phyloP scores from a whole-genome alignment of 176 grass and related monocot species.

The Eragrostis nindensis region DNA sequence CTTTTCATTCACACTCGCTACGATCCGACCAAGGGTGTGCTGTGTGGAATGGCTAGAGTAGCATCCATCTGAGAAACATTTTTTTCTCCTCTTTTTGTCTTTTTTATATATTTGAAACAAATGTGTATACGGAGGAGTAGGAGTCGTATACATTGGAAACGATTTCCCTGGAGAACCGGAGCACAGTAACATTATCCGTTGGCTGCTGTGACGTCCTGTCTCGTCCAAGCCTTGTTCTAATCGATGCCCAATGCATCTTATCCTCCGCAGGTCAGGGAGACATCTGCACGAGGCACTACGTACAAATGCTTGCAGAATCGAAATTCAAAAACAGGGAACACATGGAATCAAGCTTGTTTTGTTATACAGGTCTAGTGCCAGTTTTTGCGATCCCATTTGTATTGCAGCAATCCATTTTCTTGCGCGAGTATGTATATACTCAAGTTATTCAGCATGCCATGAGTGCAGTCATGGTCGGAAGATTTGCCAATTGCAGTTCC shows the following conservation, averaged over 20 bases:
- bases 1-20: too few relatives aligned
- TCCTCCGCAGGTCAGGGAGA: background rate
- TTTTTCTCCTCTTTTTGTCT: too few relatives aligned
- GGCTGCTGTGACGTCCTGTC: background rate
- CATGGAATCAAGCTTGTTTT: slow-evolving; percentile 1
- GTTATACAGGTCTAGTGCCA: background rate
- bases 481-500: too few relatives aligned
- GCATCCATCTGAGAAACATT: too few relatives aligned
- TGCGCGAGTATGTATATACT: too few relatives aligned
- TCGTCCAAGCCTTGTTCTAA: background rate
- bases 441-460: too few relatives aligned
- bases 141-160: background rate
- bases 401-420: too few relatives aligned
- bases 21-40: too few relatives aligned
- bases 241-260: background rate
- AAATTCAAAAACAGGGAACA: slow-evolving; percentile 25
- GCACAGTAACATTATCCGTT: background rate
- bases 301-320: background rate
- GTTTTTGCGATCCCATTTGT: background rate
- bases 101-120: too few relatives aligned
- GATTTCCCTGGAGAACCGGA: background rate
- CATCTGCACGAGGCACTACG: slow-evolving; percentile 4
- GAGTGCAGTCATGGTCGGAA: too few relatives aligned
- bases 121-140: too few relatives aligned
- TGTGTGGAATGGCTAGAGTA: too few relatives aligned